phyloP scores from a whole-genome alignment of 2,329 filamentous ascomycete species.

The Fusarium sp. region DNA sequence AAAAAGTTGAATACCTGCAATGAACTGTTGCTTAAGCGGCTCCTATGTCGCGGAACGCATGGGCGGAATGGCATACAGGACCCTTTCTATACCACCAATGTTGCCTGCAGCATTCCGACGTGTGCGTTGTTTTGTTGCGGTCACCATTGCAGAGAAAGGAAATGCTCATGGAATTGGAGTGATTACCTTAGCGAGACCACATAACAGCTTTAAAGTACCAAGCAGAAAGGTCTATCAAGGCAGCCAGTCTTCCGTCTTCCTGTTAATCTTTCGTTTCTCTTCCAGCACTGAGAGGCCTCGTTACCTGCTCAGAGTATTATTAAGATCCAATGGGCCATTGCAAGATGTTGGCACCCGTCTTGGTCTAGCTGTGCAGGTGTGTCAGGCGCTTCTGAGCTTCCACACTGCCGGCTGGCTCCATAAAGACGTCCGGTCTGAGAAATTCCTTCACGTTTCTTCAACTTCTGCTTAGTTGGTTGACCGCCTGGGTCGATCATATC shows the following conservation, averaged over 20 bases:
- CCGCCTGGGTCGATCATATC: neutral
- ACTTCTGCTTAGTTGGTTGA: neutral
- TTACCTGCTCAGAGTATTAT: neutral
- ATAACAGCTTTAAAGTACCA: no score
- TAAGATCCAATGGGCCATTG: neutral
- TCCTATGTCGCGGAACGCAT: no score
- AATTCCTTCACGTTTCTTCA: neutral
- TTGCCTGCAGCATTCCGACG: no score
- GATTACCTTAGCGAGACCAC: no score
- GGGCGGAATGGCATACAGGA: no score
- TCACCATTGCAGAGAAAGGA: no score
- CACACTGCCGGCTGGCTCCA: neutral
- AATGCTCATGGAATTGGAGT: no score
- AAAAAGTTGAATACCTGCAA: no score
- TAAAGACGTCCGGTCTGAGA: neutral
- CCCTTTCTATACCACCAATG: no score
- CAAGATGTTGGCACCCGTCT: neutral
- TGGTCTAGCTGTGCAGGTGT: neutral
- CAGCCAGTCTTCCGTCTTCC: neutral
- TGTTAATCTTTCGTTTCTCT: neutral
- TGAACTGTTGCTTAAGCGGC: no score
- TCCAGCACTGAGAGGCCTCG: neutral
- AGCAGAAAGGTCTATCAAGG: no score
- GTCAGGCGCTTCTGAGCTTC: neutral
- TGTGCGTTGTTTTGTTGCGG: no score